Percentiles rank a stretch among this genome's conserved stretches.
phyloP scores from a whole-genome alignment of 2,329 filamentous ascomycete species.

The Kalaharituber pfeilii region DNA sequence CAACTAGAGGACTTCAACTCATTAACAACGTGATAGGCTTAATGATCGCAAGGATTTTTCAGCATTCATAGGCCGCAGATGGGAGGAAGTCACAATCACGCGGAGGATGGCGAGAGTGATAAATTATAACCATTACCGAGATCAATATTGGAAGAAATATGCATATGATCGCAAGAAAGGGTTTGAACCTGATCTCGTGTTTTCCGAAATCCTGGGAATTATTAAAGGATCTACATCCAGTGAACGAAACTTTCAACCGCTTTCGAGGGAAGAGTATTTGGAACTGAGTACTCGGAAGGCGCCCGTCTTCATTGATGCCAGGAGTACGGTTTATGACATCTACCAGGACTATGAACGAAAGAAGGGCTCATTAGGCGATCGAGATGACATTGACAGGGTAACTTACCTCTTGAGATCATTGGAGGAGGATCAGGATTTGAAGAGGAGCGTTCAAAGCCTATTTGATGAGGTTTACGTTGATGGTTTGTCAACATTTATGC shows the following conservation, averaged over 20 bases:
- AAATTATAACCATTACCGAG: not conserved
- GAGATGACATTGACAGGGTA: not conserved
- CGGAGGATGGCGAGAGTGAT: not conserved
- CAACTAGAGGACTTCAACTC: too few relatives aligned
- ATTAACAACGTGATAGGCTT: too few relatives aligned
- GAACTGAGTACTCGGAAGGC: too few relatives aligned
- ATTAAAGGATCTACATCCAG: conserved; percentile 22
- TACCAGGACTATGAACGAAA: not conserved
- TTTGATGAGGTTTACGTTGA: conserved; percentile 14
- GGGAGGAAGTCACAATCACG: too few relatives aligned
- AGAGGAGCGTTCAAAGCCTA: not conserved
- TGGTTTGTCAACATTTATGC: too few relatives aligned
- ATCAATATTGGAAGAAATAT: conserved; percentile 1
- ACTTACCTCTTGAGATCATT: not conserved
- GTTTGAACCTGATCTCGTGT: conserved; percentile 20
- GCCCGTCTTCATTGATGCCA: not conserved
- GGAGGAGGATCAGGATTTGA: not conserved
- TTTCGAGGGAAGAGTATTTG: not conserved
- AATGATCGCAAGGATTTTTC: not conserved
- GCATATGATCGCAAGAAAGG: conserved; percentile 18
- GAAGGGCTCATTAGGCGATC: not conserved
- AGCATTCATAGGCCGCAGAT: not conserved
- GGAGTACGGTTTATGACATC: not conserved
- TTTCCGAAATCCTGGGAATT: conserved; percentile 25
- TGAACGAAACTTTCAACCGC: not conserved